Evolutionary conservation across 108 stramenopile genomes (phyloP).

Genomic region (Conticribra weissflogii): DNA sequence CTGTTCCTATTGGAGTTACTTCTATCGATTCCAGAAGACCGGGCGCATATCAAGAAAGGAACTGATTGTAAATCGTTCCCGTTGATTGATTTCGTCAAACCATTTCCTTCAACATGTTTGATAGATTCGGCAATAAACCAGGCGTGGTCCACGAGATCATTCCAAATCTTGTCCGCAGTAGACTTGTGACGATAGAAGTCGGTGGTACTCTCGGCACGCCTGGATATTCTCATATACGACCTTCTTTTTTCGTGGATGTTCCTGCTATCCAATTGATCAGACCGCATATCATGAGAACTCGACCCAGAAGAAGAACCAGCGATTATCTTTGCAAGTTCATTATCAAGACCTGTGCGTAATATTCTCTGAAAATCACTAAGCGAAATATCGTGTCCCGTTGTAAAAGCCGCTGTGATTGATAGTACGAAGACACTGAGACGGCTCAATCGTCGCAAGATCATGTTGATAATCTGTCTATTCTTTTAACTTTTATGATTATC

Average conservation of each 20-base stretch:
- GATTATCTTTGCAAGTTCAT: constrained; percentile 41
- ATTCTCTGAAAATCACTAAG: constrained; percentile 35
- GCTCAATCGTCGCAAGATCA: too few relatives aligned
- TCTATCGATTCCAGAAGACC: too few relatives aligned
- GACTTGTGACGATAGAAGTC: not conserved
- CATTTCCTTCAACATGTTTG: constrained; percentile 2
- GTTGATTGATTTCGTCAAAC: constrained; percentile 21
- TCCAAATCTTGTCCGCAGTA: constrained; percentile 30
- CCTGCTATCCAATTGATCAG: constrained; percentile 2
- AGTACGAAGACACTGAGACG: too few relatives aligned
- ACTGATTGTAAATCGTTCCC: constrained; percentile 9
- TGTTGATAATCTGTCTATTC: too few relatives aligned
- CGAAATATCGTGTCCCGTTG: not conserved
- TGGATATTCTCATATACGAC: constrained; percentile 23
- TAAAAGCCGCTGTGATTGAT: not conserved
- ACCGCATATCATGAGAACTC: not conserved
- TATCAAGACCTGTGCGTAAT: constrained; percentile 41
- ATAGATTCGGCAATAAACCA: constrained; percentile 30
- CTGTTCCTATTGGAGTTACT: too few relatives aligned
- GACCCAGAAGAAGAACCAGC: not conserved
- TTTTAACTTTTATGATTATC: too few relatives aligned
- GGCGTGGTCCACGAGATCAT: constrained; percentile 26
- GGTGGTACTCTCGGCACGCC: not conserved
- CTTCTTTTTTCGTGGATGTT: constrained; percentile 12
- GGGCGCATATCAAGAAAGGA: constrained; percentile 39